A percentile compares a stretch with the other conserved stretches of the same genome.
Conservation (phyloP, 371 early-diverging fungal genomes). For the Mucor saturninus region DNA sequence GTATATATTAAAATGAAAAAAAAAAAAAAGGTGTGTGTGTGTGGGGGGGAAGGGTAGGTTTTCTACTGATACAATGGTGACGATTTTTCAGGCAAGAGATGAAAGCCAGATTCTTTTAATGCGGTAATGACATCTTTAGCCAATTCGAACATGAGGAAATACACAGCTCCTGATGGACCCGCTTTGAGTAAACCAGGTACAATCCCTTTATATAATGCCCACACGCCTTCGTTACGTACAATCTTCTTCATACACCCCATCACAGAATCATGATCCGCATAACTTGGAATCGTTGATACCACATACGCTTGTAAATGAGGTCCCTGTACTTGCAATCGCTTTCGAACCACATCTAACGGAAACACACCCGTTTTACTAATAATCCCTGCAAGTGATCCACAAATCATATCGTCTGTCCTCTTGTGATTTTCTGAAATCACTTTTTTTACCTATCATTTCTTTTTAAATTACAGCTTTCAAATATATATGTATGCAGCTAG, state of each 20-base stretch:
- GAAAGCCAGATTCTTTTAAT: slow-evolving; percentile 27
- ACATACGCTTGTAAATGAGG: slow-evolving; percentile 60
- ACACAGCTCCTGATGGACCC: slow-evolving; percentile 79
- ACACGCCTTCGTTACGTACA: slow-evolving; percentile 70
- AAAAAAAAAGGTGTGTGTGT: neutral
- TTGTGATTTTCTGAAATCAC: slow-evolving; percentile 30
- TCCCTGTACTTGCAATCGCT: slow-evolving; percentile 77
- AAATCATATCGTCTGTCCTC: slow-evolving; percentile 59
- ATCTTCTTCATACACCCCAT: slow-evolving; percentile 63
- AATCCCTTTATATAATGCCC: slow-evolving; percentile 84
- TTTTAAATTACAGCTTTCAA: neutral
- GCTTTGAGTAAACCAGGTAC: slow-evolving; percentile 84
- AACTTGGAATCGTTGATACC: slow-evolving; percentile 53
- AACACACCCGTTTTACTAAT: slow-evolving; percentile 82
- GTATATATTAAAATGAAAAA: too few species aligned
- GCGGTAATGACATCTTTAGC: slow-evolving; percentile 42
- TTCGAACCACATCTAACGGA: slow-evolving; percentile 86
- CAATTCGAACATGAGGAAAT: slow-evolving; percentile 76
- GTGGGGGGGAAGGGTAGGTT: neutral
- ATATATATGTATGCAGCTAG: neutral
- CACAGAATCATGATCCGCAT: slow-evolving; percentile 51
- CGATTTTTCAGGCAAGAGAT: slow-evolving; percentile 11
- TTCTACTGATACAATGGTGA: neutral
- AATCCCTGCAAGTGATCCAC: slow-evolving; percentile 83
- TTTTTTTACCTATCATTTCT: slow-evolving; percentile 15